These are phyloP conservation scores for Pseudotulostoma volvatum DNA, from an alignment of 495 filamentous ascomycete genomes.

Conservation along the genomic window DNA sequence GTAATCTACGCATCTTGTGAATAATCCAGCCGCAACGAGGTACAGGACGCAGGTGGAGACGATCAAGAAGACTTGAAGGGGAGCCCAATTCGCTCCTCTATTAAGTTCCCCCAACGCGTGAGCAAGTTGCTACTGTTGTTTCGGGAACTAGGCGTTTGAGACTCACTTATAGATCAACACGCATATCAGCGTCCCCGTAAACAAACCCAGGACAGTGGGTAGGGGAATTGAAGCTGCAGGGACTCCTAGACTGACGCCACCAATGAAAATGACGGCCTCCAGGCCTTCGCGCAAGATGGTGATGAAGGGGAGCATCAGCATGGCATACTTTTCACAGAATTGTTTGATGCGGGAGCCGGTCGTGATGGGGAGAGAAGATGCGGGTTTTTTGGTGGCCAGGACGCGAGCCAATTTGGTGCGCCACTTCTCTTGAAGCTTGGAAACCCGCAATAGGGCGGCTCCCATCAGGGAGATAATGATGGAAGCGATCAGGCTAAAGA, in stretches of 20 bases:
- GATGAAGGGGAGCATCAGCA: slow-evolving; percentile 71
- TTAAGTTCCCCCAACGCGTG: too few relatives aligned
- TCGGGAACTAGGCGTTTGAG: background rate
- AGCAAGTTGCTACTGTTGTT: too few relatives aligned
- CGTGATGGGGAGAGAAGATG: slow-evolving; percentile 4
- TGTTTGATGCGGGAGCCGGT: slow-evolving; percentile 5
- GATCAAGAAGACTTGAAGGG: slow-evolving; percentile 65
- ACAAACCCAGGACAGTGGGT: slow-evolving; percentile 50
- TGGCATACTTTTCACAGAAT: slow-evolving; percentile 41
- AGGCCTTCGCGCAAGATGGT: slow-evolving; percentile 73
- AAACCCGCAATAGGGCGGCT: slow-evolving; percentile 61
- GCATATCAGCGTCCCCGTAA: slow-evolving; percentile 45
- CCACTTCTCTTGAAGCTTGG: slow-evolving; percentile 78
- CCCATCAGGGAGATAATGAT: slow-evolving; percentile 70
- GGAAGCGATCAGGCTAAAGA: slow-evolving; percentile 51
- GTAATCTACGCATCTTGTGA: slow-evolving; percentile 61
- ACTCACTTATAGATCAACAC: slow-evolving; percentile 65
- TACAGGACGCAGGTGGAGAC: slow-evolving; percentile 72
- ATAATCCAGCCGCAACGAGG: slow-evolving; percentile 69
- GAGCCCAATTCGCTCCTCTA: slow-evolving; percentile 42
- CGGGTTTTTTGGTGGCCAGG: slow-evolving; percentile 35
- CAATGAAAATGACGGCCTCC: slow-evolving; percentile 68
- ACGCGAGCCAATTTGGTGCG: slow-evolving; percentile 55
- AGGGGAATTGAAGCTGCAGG: slow-evolving; percentile 61
- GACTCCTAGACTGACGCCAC: slow-evolving; percentile 59